These are phyloP conservation scores for Bjerkandera adusta DNA, from an alignment of 1,284 basidiomycete genomes.

Conservation along the genomic window DNA sequence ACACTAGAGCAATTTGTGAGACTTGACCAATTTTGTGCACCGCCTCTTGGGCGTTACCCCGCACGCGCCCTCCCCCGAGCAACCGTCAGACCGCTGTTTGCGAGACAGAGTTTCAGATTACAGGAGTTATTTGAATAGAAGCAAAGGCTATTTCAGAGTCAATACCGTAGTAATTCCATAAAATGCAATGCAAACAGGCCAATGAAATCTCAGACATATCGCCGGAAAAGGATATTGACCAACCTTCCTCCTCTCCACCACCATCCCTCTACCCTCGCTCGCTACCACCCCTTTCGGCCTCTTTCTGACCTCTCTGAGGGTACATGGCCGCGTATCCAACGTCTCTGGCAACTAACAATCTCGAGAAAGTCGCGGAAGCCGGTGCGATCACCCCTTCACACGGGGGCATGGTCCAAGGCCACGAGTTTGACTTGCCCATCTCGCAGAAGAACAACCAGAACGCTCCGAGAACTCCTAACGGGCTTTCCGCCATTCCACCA, in stretches of 20 bases:
- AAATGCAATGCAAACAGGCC: not conserved
- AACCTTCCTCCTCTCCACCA: conserved; percentile 10
- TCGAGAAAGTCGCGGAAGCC: conserved; percentile 43
- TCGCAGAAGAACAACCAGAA: conserved; percentile 23
- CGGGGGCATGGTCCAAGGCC: conserved; percentile 53
- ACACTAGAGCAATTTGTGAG: too few species aligned
- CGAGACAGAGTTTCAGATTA: too few species aligned
- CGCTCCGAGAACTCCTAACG: conserved; percentile 12
- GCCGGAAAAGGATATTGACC: not conserved
- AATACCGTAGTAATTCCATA: not conserved
- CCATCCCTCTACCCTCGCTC: conserved; percentile 4
- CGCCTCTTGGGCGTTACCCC: too few species aligned
- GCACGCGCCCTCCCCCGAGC: too few species aligned
- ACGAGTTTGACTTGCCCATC: conserved; percentile 55
- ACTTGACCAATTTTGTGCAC: too few species aligned
- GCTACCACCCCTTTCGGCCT: conserved; percentile 2
- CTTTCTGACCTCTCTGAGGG: conserved; percentile 17
- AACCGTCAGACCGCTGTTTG: too few species aligned
- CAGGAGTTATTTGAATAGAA: not conserved
- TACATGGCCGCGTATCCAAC: conserved; percentile 37
- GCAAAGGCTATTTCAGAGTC: not conserved
- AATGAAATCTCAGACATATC: not conserved
- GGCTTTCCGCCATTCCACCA: conserved; percentile 19
- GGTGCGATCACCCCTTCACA: conserved; percentile 51
- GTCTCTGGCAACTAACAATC: conserved; percentile 32